Evolutionary conservation across 768 basidiomycete genomes (phyloP).

Genomic region (Tylopilus subfusipes): DNA sequence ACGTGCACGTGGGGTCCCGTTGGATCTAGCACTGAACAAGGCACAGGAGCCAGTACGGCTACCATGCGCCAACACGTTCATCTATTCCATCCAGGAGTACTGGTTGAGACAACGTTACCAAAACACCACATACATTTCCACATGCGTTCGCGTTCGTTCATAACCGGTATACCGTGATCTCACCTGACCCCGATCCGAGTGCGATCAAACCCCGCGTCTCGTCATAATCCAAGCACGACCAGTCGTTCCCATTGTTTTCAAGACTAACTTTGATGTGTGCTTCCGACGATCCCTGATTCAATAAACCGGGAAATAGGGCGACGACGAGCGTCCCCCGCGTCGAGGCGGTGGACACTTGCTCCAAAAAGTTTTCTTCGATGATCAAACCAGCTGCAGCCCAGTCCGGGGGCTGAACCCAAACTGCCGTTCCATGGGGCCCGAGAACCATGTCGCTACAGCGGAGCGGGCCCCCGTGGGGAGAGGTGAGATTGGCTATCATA

Average conservation of each 20-base stretch:
- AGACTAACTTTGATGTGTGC: constrained; percentile 32
- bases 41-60: neutral
- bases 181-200: constrained; percentile 48
- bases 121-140: neutral
- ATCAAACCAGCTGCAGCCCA: constrained; percentile 40
- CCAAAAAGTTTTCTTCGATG: constrained; percentile 16
- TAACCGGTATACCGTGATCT: constrained; percentile 36
- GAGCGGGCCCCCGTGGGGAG: constrained; percentile 44
- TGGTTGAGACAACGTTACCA: neutral
- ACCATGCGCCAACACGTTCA: neutral
- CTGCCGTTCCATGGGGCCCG: constrained; percentile 54
- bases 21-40: neutral
- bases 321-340: constrained; percentile 43
- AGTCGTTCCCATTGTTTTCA: constrained; percentile 32
- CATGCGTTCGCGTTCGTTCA: constrained; percentile 7
- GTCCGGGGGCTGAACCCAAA: constrained; percentile 60
- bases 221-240: constrained; percentile 62
- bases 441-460: constrained; percentile 53
- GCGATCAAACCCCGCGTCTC: constrained; percentile 53
- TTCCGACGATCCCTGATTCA: constrained; percentile 16
- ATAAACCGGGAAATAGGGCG: constrained; percentile 47
- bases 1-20: neutral
- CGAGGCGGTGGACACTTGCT: constrained; percentile 13
- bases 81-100: neutral
- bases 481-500: constrained; percentile 35